Conservation (phyloP, 805 yeast species). For the Limtongozyma cylindracea region DNA sequence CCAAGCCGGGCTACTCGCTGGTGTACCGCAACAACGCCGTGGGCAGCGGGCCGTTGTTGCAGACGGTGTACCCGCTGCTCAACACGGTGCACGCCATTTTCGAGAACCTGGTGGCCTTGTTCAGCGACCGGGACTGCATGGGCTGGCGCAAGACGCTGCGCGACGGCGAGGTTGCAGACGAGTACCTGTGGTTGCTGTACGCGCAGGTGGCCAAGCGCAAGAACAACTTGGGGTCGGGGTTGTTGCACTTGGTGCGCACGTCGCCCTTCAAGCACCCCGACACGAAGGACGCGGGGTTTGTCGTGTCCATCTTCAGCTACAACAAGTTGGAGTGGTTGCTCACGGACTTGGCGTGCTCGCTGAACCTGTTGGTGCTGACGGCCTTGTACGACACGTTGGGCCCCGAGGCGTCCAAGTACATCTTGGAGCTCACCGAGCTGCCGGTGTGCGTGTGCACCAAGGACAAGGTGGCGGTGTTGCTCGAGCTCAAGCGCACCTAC, state of each 20-base stretch:
- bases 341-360: constrained; percentile 10
- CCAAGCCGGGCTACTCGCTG: constrained; percentile 2
- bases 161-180: constrained; percentile 2
- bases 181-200: constrained; percentile 2
- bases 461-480: constrained; percentile 19
- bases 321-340: constrained; percentile 13
- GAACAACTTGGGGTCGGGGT: too few species aligned
- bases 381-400: constrained; percentile 17
- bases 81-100: constrained; percentile 2
- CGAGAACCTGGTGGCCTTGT: constrained; percentile 1
- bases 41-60: constrained; percentile 1
- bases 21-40: constrained; percentile 2
- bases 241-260: too few species aligned
- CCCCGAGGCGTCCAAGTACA: constrained; percentile 8
- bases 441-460: constrained; percentile 13
- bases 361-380: constrained; percentile 11
- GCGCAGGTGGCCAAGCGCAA: constrained; percentile 1
- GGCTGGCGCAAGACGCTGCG: constrained; percentile 1
- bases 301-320: constrained; percentile 9
- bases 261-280: too few species aligned
- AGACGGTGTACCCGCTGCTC: constrained; percentile 3
- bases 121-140: constrained; percentile 1
- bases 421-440: constrained; percentile 8
- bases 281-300: constrained; percentile 7
- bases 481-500: constrained; percentile 13